phyloP scores from a whole-genome alignment of 2,329 filamentous ascomycete genomes.

The Pseudocercospora fuligena region DNA sequence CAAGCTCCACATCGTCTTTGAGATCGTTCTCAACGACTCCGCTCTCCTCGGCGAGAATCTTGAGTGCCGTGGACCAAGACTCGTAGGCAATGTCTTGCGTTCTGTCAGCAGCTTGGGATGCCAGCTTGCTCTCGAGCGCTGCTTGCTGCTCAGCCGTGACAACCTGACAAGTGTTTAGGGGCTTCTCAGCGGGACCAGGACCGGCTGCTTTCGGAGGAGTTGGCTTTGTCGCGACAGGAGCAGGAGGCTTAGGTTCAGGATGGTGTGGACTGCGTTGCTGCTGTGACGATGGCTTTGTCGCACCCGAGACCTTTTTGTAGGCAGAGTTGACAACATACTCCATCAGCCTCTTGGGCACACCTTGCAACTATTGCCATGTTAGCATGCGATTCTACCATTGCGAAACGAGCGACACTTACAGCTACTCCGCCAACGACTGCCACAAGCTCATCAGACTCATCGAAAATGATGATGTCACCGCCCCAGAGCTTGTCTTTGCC shows the following conservation, averaged over 20 bases:
- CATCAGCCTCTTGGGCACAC: constrained; percentile 30
- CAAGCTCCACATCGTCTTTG: constrained; percentile 34
- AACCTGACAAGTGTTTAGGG: neutral
- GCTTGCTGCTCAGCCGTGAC: neutral
- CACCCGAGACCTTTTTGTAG: constrained; percentile 22
- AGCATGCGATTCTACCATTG: neutral
- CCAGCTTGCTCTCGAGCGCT: neutral
- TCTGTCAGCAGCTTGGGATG: neutral
- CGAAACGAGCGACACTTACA: neutral
- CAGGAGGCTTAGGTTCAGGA: neutral
- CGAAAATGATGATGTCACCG: constrained; percentile 43
- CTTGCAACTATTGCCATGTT: constrained; percentile 16
- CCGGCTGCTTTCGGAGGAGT: neutral
- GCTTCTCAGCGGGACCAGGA: neutral
- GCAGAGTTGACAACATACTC: constrained; percentile 28
- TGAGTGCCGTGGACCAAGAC: constrained; percentile 6
- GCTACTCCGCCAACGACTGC: constrained; percentile 37
- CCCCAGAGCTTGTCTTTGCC: constrained; percentile 40
- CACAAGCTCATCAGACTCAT: constrained; percentile 34
- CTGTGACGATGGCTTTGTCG: neutral
- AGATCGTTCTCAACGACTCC: constrained; percentile 37
- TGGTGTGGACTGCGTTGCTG: no score
- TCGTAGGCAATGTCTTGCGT: constrained; percentile 3
- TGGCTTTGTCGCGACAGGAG: neutral
- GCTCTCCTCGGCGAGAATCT: constrained; percentile 40